Evolutionary conservation across 768 basidiomycete genomes (phyloP), one percentile per base, ranked within the genome.

Genomic region (Suillus tomentosus): DNA sequence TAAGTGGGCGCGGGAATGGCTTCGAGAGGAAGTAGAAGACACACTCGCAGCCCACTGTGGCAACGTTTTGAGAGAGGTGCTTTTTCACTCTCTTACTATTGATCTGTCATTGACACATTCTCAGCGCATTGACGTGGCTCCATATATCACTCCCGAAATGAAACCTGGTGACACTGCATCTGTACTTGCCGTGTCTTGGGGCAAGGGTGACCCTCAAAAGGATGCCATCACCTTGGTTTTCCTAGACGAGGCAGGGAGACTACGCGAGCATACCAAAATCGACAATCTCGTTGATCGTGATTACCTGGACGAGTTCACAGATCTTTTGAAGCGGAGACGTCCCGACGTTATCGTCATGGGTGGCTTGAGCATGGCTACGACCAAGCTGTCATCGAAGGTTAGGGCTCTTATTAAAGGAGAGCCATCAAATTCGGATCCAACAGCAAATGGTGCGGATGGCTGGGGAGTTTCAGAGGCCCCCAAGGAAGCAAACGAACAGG

Each of bases 161-260:
- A 87, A 85, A 62, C 78, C 82, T 60, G 95, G 92, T 14, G 86
- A 93, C 71, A 79, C 84, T 47, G 77, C 95, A 56, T 82, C 89
- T 24, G 94, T 99, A 24, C 83, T 99, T 48, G 93, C 96, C 3
- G 76, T 96, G 63, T 96, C 96, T 8, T 95, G 94, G 89, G 97
- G 97, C 43, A 90, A 92, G 77, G 97, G 97, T 43, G 95, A 97
- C 69, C 93, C 94, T 45, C 88, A 90, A 70, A 92, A 91, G 71
- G 96, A 99, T 75, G 88, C 90, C 8, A 91, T 98, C 62, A 85
- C 88, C 24, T 79, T 94, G 47, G 90, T 96, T 63, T 92, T 88
- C 79, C 73, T 98, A 54, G 96, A 98, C 71, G 87, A 93, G 66
- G 88, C 88, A 54, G 96, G 97, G 19, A 90, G 93, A 56, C 81